Evolutionary conservation across 148 eudicot species (phyloP), one percentile per base, ranked within the genome.

Genomic region (Camellia japonica): DNA sequence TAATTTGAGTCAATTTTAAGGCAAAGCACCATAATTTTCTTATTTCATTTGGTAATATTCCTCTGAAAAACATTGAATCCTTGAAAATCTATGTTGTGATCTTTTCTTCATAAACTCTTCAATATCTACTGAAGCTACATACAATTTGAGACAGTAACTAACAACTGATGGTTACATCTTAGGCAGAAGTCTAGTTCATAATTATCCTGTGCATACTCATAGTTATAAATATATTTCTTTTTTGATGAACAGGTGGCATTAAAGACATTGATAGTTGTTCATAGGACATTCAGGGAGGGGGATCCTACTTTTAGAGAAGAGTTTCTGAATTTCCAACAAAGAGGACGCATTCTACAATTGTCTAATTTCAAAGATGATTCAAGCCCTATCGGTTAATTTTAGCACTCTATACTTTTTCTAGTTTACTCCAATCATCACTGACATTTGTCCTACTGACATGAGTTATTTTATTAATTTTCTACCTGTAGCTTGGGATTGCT

Each of bases 341-440:
- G 94, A 81, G 97, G 90, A 20, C 98, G 85, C 11, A 85, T 93
- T 78, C 91, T 94, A 46, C 97, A 90, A 82, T 80, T 93, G 43
- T 90, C 99, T 59, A 93, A 93, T 82, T 96, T 96, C 81, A 96
- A 93, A 90, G 99, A 96, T 89, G 99, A 96, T 83, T 92, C 99
- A 5, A 93, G 99, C 71, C 97, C 99, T 38, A 86, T 92, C 78
- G 99, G 99, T 93, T 72, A 71, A 76, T 81, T 47, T 87, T 84
- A 59, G 38, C 6, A 80, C 64, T 49, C 52, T 7, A 49, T 49
- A 49, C 49, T 56, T 58, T 12, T 55, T 23, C 44, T 23, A 52
- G 10, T 75, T 18, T 66, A n/a, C 42, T 46, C n/a, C 11, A 38
- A 67, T 58, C 18, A 10, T 7, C 56, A 19, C 64, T 71, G 49